Conservation (phyloP, 139 green algal genomes). For the Micractinium sp. region DNA sequence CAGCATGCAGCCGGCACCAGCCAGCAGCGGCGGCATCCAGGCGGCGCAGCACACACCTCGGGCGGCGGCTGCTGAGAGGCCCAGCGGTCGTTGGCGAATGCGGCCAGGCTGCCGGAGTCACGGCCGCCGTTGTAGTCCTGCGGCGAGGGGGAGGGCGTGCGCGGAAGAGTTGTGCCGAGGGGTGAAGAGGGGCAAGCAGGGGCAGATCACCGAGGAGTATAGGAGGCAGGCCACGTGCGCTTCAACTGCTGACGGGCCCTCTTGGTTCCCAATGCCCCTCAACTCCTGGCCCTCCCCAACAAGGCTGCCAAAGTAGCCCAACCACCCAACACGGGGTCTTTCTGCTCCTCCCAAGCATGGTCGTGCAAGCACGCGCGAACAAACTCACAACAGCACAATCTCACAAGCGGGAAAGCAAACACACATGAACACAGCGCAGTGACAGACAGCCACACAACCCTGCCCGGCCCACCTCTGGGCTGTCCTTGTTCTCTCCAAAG, state of each 20-base stretch:
- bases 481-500: slow-evolving; percentile 83
- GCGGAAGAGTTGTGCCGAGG: too few relatives aligned
- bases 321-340: neutral
- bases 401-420: too few relatives aligned
- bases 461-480: slow-evolving; percentile 36
- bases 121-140: slow-evolving; percentile 82
- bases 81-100: slow-evolving; percentile 61
- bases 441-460: neutral
- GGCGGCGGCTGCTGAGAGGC: slow-evolving; percentile 55
- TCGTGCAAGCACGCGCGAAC: too few relatives aligned
- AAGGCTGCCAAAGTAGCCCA: neutral
- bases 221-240: too few relatives aligned
- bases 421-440: neutral
- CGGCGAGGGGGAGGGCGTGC: too few relatives aligned
- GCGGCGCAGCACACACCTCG: slow-evolving; percentile 52
- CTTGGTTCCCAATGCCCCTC: too few relatives aligned
- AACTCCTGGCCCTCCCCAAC: neutral
- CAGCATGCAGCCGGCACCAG: too few relatives aligned
- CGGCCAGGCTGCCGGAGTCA: slow-evolving; percentile 63
- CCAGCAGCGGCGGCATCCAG: neutral
- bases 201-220: neutral
- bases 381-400: too few relatives aligned
- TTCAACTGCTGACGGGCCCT: too few relatives aligned
- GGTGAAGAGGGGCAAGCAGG: too few relatives aligned
- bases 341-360: too few relatives aligned